phyloP scores from a whole-genome alignment of 148 eudicot genomes.

The Chenopodium quinoa region DNA sequence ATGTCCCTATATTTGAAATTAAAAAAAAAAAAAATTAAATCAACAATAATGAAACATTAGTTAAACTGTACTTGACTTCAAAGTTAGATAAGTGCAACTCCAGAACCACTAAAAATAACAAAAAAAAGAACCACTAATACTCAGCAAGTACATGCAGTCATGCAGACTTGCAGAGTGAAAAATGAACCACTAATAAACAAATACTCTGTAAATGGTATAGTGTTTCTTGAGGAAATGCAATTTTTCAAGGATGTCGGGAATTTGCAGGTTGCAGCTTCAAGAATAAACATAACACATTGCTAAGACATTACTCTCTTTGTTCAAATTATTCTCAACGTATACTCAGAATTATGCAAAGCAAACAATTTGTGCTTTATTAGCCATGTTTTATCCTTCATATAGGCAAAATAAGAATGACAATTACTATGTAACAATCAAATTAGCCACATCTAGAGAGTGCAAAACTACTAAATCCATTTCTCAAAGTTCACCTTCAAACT shows the following conservation, averaged over 20 bases:
- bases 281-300: neutral
- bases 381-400: neutral
- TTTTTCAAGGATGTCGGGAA: neutral
- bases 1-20: conserved; percentile 52
- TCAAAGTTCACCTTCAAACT: no score
- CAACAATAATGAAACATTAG: neutral
- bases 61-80: neutral
- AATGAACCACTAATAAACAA: neutral
- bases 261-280: neutral
- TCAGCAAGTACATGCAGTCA: neutral
- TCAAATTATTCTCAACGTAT: neutral
- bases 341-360: neutral
- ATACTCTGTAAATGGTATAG: neutral
- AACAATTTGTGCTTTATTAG: neutral
- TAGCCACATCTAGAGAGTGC: no score
- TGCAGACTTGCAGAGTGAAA: neutral
- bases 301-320: neutral
- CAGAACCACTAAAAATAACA: neutral
- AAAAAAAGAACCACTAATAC: no score
- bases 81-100: neutral
- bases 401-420: no score
- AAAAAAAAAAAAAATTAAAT: neutral
- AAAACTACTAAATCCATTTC: no score
- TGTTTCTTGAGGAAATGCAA: neutral
- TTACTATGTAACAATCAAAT: no score